A percentile compares a stretch with the other conserved stretches of the same genome.
Evolutionary conservation across 768 basidiomycete species (phyloP).

Genomic region (Hygrocybe punicea): DNA sequence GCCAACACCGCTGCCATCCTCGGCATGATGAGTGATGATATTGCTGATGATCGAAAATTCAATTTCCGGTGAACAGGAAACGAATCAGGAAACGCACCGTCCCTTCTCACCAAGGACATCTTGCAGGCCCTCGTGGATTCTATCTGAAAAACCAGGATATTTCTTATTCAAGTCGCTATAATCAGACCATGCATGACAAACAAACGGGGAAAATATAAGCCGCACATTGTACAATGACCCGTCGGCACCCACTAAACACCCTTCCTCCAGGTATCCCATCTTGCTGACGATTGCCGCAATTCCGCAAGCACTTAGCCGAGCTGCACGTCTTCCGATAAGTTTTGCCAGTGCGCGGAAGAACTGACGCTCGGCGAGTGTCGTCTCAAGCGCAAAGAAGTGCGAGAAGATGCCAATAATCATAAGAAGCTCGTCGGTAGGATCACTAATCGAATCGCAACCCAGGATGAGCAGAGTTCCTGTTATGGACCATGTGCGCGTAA

Average conservation of each 20-base stretch:
- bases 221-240: constrained; percentile 92
- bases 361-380: constrained; percentile 92
- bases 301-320: constrained; percentile 88
- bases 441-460: constrained; percentile 43
- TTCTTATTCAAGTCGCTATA: constrained; percentile 57
- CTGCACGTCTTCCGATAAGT: constrained; percentile 85
- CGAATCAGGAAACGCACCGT: constrained; percentile 47
- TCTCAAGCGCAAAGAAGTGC: constrained; percentile 95
- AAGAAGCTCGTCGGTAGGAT: constrained; percentile 93
- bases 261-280: constrained; percentile 90
- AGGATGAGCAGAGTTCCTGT: background rate
- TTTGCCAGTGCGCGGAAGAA: constrained; percentile 95
- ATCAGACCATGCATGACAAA: background rate
- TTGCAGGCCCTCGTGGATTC: constrained; percentile 86
- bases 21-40: constrained; percentile 78
- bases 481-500: constrained; percentile 4
- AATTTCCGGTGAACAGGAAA: background rate
- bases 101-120: constrained; percentile 98
- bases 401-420: constrained; percentile 97
- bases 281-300: constrained; percentile 95
- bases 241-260: constrained; percentile 86
- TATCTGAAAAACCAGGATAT: constrained; percentile 94
- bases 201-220: constrained; percentile 7
- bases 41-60: constrained; percentile 39
- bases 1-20: constrained; percentile 92